Conservation (phyloP, 164 flowering plant genomes). For the Tinospora cordifolia region DNA sequence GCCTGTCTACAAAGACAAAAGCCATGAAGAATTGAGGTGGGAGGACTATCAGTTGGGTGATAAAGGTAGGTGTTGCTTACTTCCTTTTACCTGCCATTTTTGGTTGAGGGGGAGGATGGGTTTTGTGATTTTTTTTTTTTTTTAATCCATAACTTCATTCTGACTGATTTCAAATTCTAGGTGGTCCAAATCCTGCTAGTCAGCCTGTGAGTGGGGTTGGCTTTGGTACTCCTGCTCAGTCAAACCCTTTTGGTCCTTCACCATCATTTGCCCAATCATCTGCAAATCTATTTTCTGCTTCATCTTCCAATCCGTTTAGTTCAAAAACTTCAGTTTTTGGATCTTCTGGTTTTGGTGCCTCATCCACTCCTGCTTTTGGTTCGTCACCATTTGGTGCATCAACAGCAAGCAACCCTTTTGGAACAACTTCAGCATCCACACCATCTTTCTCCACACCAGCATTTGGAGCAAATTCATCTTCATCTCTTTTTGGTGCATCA, state of each 20-base stretch:
- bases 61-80: constrained; percentile 43
- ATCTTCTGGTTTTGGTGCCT: constrained; percentile 38
- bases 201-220: constrained; percentile 44
- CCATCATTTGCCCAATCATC: constrained; percentile 58
- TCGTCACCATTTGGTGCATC: constrained; percentile 51
- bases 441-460: constrained; percentile 45
- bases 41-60: constrained; percentile 93
- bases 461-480: constrained; percentile 45
- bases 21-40: constrained; percentile 98
- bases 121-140: not conserved
- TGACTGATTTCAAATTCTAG: constrained; percentile 28
- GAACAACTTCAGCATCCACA: constrained; percentile 42
- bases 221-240: constrained; percentile 35
- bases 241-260: constrained; percentile 45
- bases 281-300: constrained; percentile 54
- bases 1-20: constrained; percentile 87
- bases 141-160: not conserved
- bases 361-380: constrained; percentile 49
- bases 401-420: constrained; percentile 46
- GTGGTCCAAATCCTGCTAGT: constrained; percentile 77
- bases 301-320: constrained; percentile 57
- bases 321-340: constrained; percentile 42
- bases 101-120: not conserved
- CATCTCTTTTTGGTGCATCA: constrained; percentile 49
- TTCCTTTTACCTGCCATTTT: not conserved